Evolutionary conservation across 2,329 filamentous ascomycete species (phyloP), one percentile per base, ranked within the genome.

Genomic region (Trichoderma asperellum): DNA sequence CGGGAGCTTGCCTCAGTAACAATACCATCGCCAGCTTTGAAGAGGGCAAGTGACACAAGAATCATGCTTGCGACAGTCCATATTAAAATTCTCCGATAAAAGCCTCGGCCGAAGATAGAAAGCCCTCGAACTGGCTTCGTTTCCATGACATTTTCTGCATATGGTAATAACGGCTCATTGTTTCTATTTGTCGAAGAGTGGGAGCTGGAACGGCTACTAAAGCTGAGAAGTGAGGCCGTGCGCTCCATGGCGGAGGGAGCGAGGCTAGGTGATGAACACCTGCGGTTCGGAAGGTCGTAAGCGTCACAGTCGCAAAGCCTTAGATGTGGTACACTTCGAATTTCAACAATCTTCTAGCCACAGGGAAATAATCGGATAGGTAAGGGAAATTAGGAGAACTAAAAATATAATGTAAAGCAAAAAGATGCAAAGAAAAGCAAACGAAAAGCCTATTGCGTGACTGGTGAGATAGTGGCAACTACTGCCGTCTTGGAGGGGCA

Each of bases 21-120:
- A 29, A 69, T 56, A 16, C 75, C 73, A 61, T 77, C 71, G 53
- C 74, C 72, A 12, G 75, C 70, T 21, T 77, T 81, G 70, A 82
- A 81, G 5, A 86, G 73, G 2, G 80, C 73, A 47, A 85, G 55
- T 5, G 78, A 79, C 11, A 84, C 73, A 24, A 87, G 74, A 43
- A 79, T 71, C 59, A 83, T 76, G 61, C 82, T 74, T 16, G 80
- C 76, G n/a, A 83, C 70, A 6, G 79, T 79, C 85, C 86, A 87
- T 74, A 86, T 77, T 55, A 87, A 76, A 24, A 87, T 79, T 67
- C 86, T 81, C 52, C 85, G 81, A 73, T 87, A 87, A 43, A 87
- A 78, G 72, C 82, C 86, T 73, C 86, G 82, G 16, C 84, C 79
- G n/a, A 88, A 74, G 14, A 87, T 72, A 7, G 82, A 77, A 70